Percentiles rank a stretch among this genome's conserved stretches.
phyloP scores from a whole-genome alignment of 1,284 basidiomycete species.

The Sphagnurus paluster region DNA sequence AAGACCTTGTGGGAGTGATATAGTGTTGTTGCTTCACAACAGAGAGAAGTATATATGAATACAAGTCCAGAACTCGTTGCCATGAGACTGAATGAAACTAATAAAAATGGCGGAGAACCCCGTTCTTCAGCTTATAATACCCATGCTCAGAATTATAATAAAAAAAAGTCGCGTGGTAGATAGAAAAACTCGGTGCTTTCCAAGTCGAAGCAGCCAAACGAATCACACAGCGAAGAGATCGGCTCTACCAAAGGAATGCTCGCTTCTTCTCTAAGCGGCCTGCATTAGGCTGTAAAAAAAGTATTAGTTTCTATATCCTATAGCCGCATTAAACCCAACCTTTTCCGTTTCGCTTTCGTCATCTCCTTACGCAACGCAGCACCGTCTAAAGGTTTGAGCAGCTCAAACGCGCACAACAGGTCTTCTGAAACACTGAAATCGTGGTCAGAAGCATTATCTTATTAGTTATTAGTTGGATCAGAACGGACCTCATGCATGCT shows the following conservation, averaged over 20 bases:
- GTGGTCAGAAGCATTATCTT: conserved; percentile 18
- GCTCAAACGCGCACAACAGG: conserved; percentile 94
- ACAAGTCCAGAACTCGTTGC: conserved; percentile 33
- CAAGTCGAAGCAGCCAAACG: conserved; percentile 7
- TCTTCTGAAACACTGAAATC: conserved; percentile 88
- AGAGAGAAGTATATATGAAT: conserved; percentile 23
- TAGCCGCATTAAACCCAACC: conserved; percentile 44
- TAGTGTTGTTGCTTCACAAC: conserved; percentile 14
- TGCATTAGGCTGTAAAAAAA: conserved; percentile 36
- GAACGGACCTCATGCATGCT: conserved; percentile 81
- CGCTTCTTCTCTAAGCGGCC: conserved; percentile 27
- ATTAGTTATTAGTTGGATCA: conserved; percentile 2
- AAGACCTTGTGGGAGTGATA: conserved; percentile 19
- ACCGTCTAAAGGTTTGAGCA: conserved; percentile 95
- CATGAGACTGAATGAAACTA: conserved; percentile 8
- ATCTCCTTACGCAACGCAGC: conserved; percentile 97
- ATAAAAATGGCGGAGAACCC: conserved; percentile 13
- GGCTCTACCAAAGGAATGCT: conserved; percentile 5
- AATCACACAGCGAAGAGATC: conserved; percentile 4
- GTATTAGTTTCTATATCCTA: conserved; percentile 8
- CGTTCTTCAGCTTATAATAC: conserved; percentile 16
- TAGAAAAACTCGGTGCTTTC: conserved; percentile 11
- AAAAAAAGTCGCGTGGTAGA: conserved; percentile 3
- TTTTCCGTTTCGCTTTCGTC: conserved; percentile 98
- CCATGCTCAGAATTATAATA: conserved; percentile 7